Evolutionary conservation across 2,329 filamentous ascomycete genomes (phyloP), one percentile per base, ranked within the genome.

Genomic region (Colletotrichum lindemuthianum): DNA sequence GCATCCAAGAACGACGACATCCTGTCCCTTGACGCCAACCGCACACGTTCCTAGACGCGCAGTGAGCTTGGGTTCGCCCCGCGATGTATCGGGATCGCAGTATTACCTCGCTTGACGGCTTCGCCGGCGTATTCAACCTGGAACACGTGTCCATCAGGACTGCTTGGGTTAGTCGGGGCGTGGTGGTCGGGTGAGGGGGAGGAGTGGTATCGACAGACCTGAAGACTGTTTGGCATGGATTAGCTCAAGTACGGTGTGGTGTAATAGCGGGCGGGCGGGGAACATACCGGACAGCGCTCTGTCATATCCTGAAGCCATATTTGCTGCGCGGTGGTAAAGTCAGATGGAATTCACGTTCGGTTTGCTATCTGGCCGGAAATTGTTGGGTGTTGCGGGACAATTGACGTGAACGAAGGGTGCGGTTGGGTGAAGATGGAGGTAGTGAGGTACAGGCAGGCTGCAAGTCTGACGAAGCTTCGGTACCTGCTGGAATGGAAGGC

Each of bases 101-200:
- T 72, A 77, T 65, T 82, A 96, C 95, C 96, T 93, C 96, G 85
- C 86, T 99, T 99, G 71, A 99, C 96, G 71, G 96, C 96, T 83
- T 99, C 96, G 71, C 97, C 91, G 60, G 96, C 96, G 87, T 99
- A 99, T 86, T 99, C 96, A 75, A 99, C 96, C 82, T 99, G 96
- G 84, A 99, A 99, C 74, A 99, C 96, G 84, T 99, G 96, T 81
- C 96, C 96, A 82, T 99, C 96, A 75, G 96, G 96, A 88, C 95
- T 98, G 76, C 52, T 63, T 51, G n/a, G 43, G 76, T 90, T 79
- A 89, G 83, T 72, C 69, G 37, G 34, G 63, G 57, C 56, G 39
- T 32, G 45, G 37, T 44, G 47, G 54, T 45, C n/a, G 67, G 53
- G 56, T 52, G 64, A 40, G 37, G 49, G 24, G 48, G 69, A 55